Evolutionary conservation across 78 protist genomes (phyloP).

Genomic region (Trichosphaerium sp.): DNA sequence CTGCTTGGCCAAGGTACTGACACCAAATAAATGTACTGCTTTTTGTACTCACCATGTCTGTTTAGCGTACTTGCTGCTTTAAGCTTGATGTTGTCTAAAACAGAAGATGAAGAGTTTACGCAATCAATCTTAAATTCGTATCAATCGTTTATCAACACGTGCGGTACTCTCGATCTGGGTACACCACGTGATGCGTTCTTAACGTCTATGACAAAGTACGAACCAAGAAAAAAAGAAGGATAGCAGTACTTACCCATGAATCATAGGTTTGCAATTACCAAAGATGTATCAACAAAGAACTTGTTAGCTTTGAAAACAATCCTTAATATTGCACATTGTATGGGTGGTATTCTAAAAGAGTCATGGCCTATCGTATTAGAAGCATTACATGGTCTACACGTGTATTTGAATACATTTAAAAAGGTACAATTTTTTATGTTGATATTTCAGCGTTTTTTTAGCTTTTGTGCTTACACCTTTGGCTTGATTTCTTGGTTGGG

Average conservation of each 20-base stretch:
- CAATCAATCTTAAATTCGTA: slow-evolving; percentile 37
- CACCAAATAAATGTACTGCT: no score
- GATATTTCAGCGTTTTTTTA: no score
- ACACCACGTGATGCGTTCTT: slow-evolving; percentile 54
- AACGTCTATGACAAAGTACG: slow-evolving; percentile 33
- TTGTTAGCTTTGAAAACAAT: slow-evolving; percentile 31
- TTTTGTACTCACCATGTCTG: no score
- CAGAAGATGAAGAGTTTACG: slow-evolving; percentile 33
- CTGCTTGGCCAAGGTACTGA: no score
- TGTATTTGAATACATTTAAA: no score
- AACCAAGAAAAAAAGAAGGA: not conserved
- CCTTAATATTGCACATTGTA: slow-evolving; percentile 55
- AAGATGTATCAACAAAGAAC: slow-evolving; percentile 26
- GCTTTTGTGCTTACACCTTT: no score
- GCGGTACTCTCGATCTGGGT: slow-evolving; percentile 35
- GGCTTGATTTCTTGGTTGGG: no score
- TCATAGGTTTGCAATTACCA: not conserved
- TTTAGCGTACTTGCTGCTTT: slow-evolving; percentile 33
- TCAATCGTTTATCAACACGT: slow-evolving; percentile 38
- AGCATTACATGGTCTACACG: slow-evolving; percentile 32
- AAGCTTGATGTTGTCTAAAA: slow-evolving; percentile 28
- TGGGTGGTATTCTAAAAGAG: slow-evolving; percentile 40
- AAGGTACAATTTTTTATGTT: no score
- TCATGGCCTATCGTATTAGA: slow-evolving; percentile 48
- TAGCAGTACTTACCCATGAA: not conserved